Percentiles rank a stretch among this genome's conserved stretches.
phyloP scores from a whole-genome alignment of 2,329 filamentous ascomycete genomes.

The Pezicula radicicola region DNA sequence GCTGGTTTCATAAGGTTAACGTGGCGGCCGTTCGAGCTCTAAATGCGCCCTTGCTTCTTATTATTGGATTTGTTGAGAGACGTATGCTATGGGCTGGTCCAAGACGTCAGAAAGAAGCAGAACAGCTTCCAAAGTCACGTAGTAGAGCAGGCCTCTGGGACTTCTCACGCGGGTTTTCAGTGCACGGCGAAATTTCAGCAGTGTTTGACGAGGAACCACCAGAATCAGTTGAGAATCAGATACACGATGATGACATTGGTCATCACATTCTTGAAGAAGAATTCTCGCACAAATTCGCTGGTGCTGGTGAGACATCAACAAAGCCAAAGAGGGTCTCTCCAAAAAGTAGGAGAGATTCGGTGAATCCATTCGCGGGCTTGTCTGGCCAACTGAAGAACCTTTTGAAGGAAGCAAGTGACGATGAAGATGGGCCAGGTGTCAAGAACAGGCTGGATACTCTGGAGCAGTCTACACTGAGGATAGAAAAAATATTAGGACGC shows the following conservation, averaged over 20 bases:
- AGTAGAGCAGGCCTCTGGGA: conserved; percentile 20
- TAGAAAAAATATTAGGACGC: conserved; percentile 22
- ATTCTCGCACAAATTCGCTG: conserved; percentile 15
- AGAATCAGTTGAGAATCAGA: conserved; percentile 17
- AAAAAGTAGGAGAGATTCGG: conserved; percentile 21
- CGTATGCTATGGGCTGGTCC: conserved; percentile 56
- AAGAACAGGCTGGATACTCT: conserved; percentile 18
- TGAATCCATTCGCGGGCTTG: conserved; percentile 23
- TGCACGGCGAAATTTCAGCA: conserved; percentile 28
- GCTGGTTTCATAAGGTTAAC: conserved; percentile 91
- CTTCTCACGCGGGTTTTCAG: conserved; percentile 23
- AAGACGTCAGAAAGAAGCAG: conserved; percentile 15
- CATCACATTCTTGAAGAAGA: conserved; percentile 14
- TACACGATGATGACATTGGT: conserved; percentile 13
- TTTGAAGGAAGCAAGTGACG: conserved; percentile 15
- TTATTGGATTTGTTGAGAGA: conserved; percentile 70
- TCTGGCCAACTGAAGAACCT: conserved; percentile 17
- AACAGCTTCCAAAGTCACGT: conserved; percentile 16
- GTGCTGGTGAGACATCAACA: conserved; percentile 5
- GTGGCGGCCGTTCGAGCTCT: conserved; percentile 71
- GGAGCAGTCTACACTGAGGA: conserved; percentile 20
- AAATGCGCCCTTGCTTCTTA: conserved; percentile 71
- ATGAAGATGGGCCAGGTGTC: conserved; percentile 16
- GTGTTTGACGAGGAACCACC: conserved; percentile 28
- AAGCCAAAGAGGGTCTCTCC: conserved; percentile 6